These are phyloP conservation scores for Penicillium psychrosexuale DNA, from an alignment of 2,329 filamentous ascomycete species.

Conservation along the genomic window DNA sequence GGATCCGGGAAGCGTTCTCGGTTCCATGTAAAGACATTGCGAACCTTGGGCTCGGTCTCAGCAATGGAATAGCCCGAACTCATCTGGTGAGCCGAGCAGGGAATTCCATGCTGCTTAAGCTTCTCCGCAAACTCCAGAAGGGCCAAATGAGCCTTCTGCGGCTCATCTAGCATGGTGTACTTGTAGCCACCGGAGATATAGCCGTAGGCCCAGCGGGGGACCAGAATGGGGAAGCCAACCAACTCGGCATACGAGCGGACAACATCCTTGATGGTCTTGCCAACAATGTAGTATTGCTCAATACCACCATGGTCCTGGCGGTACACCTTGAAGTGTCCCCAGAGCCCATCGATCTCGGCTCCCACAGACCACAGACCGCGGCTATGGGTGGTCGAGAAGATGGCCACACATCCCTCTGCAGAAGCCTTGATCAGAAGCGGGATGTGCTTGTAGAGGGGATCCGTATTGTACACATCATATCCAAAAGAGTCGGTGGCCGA, in stretches of 20 bases:
- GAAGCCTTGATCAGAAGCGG: constrained; percentile 68
- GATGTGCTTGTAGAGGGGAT: constrained; percentile 74
- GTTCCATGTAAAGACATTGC: constrained; percentile 73
- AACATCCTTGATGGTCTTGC: constrained; percentile 63
- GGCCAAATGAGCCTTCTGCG: constrained; percentile 51
- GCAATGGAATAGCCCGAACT: constrained; percentile 69
- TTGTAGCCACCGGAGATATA: constrained; percentile 68
- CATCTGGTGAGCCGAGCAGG: constrained; percentile 70
- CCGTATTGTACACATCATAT: constrained; percentile 67
- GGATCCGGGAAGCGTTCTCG: constrained; percentile 66
- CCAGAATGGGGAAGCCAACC: constrained; percentile 64
- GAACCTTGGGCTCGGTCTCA: constrained; percentile 63
- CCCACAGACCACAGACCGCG: constrained; percentile 65
- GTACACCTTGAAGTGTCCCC: constrained; percentile 72
- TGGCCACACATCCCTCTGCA: constrained; percentile 60
- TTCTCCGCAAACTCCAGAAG: constrained; percentile 61
- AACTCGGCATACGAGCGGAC: constrained; percentile 65
- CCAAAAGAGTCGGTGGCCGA: constrained; percentile 70
- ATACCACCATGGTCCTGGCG: constrained; percentile 69
- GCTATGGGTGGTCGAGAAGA: constrained; percentile 65
- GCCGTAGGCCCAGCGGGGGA: constrained; percentile 69
- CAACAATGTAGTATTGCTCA: constrained; percentile 68
- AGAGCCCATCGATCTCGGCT: constrained; percentile 71
- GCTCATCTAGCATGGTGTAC: constrained; percentile 57
- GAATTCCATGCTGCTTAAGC: constrained; percentile 63